These are phyloP conservation scores for Yarrowia osloensis DNA, from an alignment of 805 yeast species.

Conservation along the genomic window DNA sequence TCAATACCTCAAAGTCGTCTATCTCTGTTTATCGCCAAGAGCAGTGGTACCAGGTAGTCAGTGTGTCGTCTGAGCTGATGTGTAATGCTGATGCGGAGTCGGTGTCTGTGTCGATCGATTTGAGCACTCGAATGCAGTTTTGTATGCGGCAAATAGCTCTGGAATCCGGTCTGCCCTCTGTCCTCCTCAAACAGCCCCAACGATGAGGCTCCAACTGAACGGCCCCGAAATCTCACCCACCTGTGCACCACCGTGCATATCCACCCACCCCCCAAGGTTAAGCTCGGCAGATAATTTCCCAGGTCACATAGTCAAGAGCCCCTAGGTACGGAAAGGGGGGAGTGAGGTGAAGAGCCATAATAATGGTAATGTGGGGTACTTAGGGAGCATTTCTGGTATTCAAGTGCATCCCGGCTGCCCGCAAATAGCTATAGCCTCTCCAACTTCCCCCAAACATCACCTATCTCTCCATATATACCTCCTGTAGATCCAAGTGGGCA, in stretches of 20 bases:
- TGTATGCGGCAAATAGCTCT: background rate
- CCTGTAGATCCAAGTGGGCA: slow-evolving; percentile 11
- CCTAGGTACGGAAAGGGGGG: background rate
- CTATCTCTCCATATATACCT: background rate
- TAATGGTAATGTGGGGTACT: background rate
- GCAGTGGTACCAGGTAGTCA: background rate
- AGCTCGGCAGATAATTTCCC: slow-evolving; percentile 13
- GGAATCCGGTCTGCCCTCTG: background rate
- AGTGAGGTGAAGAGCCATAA: background rate
- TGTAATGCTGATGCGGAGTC: background rate
- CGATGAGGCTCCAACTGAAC: background rate
- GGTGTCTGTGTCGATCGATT: background rate
- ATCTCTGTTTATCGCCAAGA: background rate
- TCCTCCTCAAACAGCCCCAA: slow-evolving; percentile 14
- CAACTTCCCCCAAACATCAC: background rate
- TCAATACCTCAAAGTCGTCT: background rate
- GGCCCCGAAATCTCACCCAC: background rate
- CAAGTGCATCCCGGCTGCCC: too few relatives aligned
- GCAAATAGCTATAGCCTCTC: too few relatives aligned
- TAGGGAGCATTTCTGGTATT: too few relatives aligned
- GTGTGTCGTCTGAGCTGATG: background rate
- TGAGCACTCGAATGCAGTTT: background rate
- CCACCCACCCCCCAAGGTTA: background rate
- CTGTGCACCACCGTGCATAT: background rate
- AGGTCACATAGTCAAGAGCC: background rate